Evolutionary conservation across 768 basidiomycete species (phyloP), one percentile per base, ranked within the genome.

Genomic region (Mrakia blollopis): DNA sequence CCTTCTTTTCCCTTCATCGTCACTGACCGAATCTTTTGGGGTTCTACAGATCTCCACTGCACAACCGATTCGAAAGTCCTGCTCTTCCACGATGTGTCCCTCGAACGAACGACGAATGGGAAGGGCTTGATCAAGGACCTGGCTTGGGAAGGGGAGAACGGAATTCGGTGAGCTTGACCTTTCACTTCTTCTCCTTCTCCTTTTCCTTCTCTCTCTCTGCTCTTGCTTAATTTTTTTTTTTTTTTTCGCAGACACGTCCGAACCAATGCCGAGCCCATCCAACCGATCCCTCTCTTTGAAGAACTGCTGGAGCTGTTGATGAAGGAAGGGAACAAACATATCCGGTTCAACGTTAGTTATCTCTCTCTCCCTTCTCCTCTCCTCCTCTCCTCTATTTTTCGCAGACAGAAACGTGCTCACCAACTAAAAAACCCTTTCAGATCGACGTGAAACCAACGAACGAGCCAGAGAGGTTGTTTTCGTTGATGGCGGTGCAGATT

Each of bases 381-480:
- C 37, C 41, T 75, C 30, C 28, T 47, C 37, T 44, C n/a, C n/a
- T n/a, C n/a, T 54, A 30, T 52, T 68, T 62, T 50, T 50, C 10
- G 44, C 44, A 44, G 44, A 7, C 9, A 14, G 14, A 16, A 47
- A 50, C 62, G 25, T 41, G 21, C 52, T 21, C 32, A 47, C 41
- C 25, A 32, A 35, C 32, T n/a, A n/a, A n/a, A n/a, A n/a, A n/a
- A n/a, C n/a, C 50, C 57, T 47, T 91, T 78, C 89, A 98, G 85
- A 88, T 98, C 78, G 96, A 98, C 82, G 92, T 97, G 82, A 99
- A 99, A 85, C 88, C 91, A 37, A 90, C 93, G 81, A 98, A 98
- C 82, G 89, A 94, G 81, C 94, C 96, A 0, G 89, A 89, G 75
- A 88, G 88, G n/a, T 87, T 96, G 44, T 97, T 95, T 85, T 82